A percentile compares a stretch with the other conserved stretches of the same genome.
Conservation (phyloP, 2,329 filamentous ascomycete species). For the Pezicula neosporulosa region DNA sequence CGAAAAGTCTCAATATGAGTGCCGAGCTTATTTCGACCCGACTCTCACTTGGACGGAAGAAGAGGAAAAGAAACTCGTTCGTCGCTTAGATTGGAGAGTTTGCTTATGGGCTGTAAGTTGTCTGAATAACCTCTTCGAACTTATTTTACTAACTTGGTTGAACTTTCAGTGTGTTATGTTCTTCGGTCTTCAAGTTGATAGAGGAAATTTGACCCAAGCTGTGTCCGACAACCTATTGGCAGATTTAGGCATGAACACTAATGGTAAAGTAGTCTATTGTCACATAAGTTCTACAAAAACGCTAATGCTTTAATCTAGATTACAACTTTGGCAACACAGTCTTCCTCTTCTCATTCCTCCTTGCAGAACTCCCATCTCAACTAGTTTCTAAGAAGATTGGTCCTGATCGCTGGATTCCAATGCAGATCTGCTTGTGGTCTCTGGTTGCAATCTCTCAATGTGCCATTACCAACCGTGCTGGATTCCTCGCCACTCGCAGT, state of each 20-base stretch:
- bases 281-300: not conserved
- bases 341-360: constrained; percentile 37
- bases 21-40: constrained; percentile 20
- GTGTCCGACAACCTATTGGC: constrained; percentile 57
- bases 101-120: constrained; percentile 28
- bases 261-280: constrained; percentile 23
- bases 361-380: constrained; percentile 45
- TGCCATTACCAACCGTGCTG: constrained; percentile 25
- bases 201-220: constrained; percentile 55
- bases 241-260: constrained; percentile 41
- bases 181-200: constrained; percentile 57
- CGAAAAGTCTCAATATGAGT: constrained; percentile 24
- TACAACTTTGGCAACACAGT: constrained; percentile 30
- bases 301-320: constrained; percentile 10
- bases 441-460: constrained; percentile 35
- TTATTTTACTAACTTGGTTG: not conserved
- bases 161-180: constrained; percentile 51
- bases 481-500: constrained; percentile 40
- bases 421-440: constrained; percentile 29
- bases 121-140: constrained; percentile 26
- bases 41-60: constrained; percentile 19
- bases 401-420: constrained; percentile 48
- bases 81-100: constrained; percentile 19
- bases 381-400: constrained; percentile 44
- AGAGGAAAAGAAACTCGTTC: constrained; percentile 22